Evolutionary conservation across 176 grass and related monocot genomes (phyloP), one percentile per base, ranked within the genome.

Genomic region (Ampelocalamus luodianensis): DNA sequence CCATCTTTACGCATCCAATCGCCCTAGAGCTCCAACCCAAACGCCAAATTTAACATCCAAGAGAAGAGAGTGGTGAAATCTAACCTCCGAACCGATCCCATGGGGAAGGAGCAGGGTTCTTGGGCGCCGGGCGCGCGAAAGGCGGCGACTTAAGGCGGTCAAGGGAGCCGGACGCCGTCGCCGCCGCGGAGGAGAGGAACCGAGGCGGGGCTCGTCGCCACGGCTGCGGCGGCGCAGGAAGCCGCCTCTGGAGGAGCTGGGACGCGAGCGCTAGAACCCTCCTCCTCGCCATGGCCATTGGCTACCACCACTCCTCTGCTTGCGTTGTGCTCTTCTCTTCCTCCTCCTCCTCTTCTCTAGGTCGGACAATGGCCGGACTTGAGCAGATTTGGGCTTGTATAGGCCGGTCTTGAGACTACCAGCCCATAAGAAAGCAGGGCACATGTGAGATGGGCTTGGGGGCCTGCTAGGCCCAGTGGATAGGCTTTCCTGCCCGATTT

Each of bases 281-380:
- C 26, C 89, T 80, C 85, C 88, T 94, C 93, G 90, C 90, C 90
- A 94, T 94, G 64, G 81, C 72, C 71, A 59, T 74, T 11, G 9
- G 51, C 37, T 67, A 5, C 34, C 4, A 5, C 65, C 36, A 2
- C 39, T n/a, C 53, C 29, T 68, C 63, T 17, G 77, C 79, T 60
- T 38, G 43, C 46, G 40, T 71, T 37, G 68, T 16, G 9, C 29
- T 65, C 17, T 44, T 58, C 74, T 91, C 53, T 74, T 26, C 61
- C 46, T 85, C 43, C 43, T 67, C 67, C 37, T 29, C 65, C 37
- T 76, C 77, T 5, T 36, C 49, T 67, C 67, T 59, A 27, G 68
- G 63, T 83, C 11, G 81, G 65, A 44, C 17, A 45, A 58, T 85
- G 69, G 50, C 43, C 11, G 10, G 76, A 27, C 70, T 39, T 38